These are phyloP conservation scores for Cinchona pubescens DNA, from an alignment of 257 asterid genomes.

Conservation along the genomic window DNA sequence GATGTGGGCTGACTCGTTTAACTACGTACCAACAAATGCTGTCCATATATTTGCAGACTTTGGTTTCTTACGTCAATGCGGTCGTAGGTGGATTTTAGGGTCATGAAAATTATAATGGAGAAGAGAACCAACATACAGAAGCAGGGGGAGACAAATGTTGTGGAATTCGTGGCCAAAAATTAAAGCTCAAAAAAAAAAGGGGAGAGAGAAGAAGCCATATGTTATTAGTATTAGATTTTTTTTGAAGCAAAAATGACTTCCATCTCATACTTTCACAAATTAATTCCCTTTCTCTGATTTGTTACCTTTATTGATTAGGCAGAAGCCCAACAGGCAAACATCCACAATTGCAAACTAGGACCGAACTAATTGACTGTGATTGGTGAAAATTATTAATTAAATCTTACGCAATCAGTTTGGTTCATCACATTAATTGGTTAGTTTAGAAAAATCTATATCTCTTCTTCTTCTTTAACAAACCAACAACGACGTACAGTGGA, in stretches of 20 bases:
- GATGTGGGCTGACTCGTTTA: neutral
- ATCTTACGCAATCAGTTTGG: neutral
- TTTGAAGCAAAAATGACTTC: constrained; percentile 16
- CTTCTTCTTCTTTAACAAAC: no score
- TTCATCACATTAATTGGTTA: no score
- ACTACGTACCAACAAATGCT: neutral
- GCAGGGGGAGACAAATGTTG: neutral
- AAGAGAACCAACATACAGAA: neutral
- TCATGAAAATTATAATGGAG: constrained; percentile 16
- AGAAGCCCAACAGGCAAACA: constrained; percentile 3
- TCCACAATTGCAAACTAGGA: neutral
- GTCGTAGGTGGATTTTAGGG: constrained; percentile 11
- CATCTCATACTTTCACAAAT: constrained; percentile 24
- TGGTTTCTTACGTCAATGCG: constrained; percentile 3
- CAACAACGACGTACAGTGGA: no score
- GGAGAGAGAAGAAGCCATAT: neutral
- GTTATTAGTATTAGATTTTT: neutral
- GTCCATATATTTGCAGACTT: neutral
- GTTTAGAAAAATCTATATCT: no score
- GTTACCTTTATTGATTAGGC: constrained; percentile 1
- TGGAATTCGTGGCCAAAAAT: constrained; percentile 14
- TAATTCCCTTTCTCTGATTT: neutral
- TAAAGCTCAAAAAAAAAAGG: neutral
- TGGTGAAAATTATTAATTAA: neutral
- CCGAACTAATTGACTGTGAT: neutral